phyloP scores from a whole-genome alignment of 164 flowering plant genomes.

The Liriodendron chinense region DNA sequence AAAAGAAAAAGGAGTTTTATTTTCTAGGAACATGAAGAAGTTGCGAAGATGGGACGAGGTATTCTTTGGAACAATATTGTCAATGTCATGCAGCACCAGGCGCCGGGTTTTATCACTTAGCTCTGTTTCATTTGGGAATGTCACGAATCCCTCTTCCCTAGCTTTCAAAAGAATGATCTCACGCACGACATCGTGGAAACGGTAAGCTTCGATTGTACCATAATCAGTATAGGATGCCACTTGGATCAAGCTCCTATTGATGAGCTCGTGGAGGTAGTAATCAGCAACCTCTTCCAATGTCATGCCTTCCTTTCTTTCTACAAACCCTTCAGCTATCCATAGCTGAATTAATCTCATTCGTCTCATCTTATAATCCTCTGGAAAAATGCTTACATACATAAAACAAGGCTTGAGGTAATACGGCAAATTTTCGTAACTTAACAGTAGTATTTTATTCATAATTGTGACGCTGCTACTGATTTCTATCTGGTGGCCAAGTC shows the following conservation, averaged over 20 bases:
- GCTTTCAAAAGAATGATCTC: constrained; percentile 8
- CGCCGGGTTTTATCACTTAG: constrained; percentile 9
- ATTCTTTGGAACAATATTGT: background rate
- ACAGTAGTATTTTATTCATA: background rate
- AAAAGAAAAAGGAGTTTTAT: background rate
- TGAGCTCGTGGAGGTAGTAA: constrained; percentile 10
- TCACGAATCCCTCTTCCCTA: background rate
- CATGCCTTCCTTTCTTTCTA: background rate
- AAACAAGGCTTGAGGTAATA: constrained; percentile 13
- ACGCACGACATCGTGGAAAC: constrained; percentile 7
- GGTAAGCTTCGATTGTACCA: constrained; percentile 1
- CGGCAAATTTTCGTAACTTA: constrained; percentile 14
- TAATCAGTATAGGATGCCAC: background rate
- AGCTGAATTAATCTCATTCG: background rate
- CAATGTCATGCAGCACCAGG: constrained; percentile 25
- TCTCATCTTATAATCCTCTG: constrained; percentile 1
- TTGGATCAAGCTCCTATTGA: constrained; percentile 12
- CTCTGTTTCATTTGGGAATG: background rate
- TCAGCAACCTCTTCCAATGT: constrained; percentile 15
- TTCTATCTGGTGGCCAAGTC: background rate
- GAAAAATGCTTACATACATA: constrained; percentile 8
- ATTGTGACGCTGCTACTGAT: background rate
- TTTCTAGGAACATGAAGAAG: background rate
- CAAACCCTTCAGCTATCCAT: constrained; percentile 9
- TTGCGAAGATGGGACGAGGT: background rate